These are phyloP conservation scores for Hylodesmum podocarpum DNA, from an alignment of 306 rosid genomes.

Conservation along the genomic window DNA sequence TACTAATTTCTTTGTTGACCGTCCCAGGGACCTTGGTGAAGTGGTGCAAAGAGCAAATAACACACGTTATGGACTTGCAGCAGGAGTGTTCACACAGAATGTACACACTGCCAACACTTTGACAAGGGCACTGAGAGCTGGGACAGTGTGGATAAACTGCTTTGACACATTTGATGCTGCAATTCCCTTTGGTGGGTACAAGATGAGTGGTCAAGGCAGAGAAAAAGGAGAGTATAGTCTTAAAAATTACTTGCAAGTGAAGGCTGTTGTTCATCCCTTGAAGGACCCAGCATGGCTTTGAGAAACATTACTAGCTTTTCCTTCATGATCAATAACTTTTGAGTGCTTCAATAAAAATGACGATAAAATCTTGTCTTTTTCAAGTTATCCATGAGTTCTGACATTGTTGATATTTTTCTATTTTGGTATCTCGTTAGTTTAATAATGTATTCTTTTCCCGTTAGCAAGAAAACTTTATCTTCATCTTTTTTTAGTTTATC, in stretches of 20 bases:
- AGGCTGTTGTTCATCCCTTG: constrained; percentile 81
- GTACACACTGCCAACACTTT: constrained; percentile 73
- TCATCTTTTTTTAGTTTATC: background rate
- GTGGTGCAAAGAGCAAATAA: constrained; percentile 75
- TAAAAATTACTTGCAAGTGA: constrained; percentile 83
- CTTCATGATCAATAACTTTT: constrained; percentile 30
- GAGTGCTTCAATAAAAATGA: constrained; percentile 1
- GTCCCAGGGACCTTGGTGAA: constrained; percentile 63
- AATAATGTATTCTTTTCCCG: background rate
- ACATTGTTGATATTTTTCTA: background rate
- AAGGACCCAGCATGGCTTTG: constrained; percentile 88
- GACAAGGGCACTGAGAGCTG: constrained; percentile 71
- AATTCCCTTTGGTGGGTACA: constrained; percentile 94
- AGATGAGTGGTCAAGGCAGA: constrained; percentile 93
- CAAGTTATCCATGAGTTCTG: background rate
- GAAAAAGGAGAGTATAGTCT: constrained; percentile 88
- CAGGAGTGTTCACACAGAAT: constrained; percentile 76
- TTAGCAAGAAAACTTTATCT: background rate
- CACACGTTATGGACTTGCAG: constrained; percentile 78
- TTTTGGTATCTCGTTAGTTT: background rate
- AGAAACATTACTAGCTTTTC: background rate
- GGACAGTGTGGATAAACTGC: constrained; percentile 84
- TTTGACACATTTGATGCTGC: constrained; percentile 84
- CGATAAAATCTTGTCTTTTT: constrained; percentile 21
- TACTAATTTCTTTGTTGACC: constrained; percentile 22